These are phyloP conservation scores for Diaporthe sp. DNA, from an alignment of 2,329 filamentous ascomycete species.

Conservation along the genomic window DNA sequence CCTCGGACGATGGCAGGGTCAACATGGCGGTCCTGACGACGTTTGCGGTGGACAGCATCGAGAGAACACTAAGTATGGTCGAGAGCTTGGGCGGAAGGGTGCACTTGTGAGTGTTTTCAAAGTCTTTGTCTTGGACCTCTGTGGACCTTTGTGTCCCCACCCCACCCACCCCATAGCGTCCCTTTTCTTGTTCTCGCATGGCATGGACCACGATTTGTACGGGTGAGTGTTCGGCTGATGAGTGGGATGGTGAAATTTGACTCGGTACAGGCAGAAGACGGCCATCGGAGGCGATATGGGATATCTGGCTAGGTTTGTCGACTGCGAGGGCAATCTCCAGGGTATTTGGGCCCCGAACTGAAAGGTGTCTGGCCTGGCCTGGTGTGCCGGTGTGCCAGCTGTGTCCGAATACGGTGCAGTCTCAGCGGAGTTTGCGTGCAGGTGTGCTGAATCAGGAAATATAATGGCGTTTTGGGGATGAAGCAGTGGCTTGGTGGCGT, in stretches of 20 bases:
- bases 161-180: too few relatives aligned
- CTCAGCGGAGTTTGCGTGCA: too few relatives aligned
- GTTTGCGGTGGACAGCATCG: constrained; percentile 52
- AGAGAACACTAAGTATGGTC: constrained; percentile 50
- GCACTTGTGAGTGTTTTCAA: constrained; percentile 50
- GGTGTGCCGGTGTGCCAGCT: too few relatives aligned
- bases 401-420: too few relatives aligned
- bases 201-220: not conserved
- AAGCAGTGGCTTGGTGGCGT: too few relatives aligned
- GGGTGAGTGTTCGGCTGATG: not conserved
- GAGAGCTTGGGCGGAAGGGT: constrained; percentile 51
- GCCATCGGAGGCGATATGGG: constrained; percentile 53
- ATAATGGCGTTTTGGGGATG: not conserved
- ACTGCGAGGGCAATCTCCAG: constrained; percentile 54
- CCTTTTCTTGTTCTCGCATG: not conserved
- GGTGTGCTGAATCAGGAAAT: not conserved
- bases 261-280: constrained; percentile 52
- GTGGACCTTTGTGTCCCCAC: too few relatives aligned
- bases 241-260: not conserved
- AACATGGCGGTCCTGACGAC: constrained; percentile 52
- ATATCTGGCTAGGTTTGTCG: constrained; percentile 53
- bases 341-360: constrained; percentile 33
- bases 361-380: not conserved
- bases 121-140: not conserved
- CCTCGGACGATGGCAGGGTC: constrained; percentile 44